Evolutionary conservation across 768 basidiomycete genomes (phyloP).

Genomic region (Pleurotus tuber-regium): DNA sequence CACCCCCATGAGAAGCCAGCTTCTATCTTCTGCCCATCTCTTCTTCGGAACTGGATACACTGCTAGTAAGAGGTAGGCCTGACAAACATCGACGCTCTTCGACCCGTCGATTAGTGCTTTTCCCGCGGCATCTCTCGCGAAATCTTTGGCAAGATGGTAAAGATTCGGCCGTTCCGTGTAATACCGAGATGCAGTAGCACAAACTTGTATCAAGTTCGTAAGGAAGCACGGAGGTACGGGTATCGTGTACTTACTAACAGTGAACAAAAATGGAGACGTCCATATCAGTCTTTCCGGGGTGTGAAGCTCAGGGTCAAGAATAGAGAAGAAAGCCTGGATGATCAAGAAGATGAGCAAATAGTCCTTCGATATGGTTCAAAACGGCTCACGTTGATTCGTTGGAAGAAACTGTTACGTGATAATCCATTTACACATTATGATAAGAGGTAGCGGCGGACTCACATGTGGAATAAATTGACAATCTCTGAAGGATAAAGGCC

Average conservation of each 20-base stretch:
- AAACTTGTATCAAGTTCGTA: constrained; percentile 38
- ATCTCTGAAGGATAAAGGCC: constrained; percentile 51
- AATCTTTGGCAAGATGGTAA: constrained; percentile 56
- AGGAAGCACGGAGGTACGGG: neutral
- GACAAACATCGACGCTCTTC: constrained; percentile 73
- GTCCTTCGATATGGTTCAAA: constrained; percentile 4
- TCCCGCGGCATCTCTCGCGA: constrained; percentile 60
- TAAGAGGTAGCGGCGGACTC: constrained; percentile 18
- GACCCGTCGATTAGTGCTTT: constrained; percentile 57
- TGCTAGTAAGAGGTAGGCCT: constrained; percentile 61
- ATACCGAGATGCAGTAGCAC: constrained; percentile 67
- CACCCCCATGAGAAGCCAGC: constrained; percentile 71
- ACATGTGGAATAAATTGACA: constrained; percentile 51
- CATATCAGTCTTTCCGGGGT: constrained; percentile 51
- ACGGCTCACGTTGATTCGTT: constrained; percentile 47
- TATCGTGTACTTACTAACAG: constrained; percentile 45
- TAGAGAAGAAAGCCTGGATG: constrained; percentile 51
- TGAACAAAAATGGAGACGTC: constrained; percentile 57
- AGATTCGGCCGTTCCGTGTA: constrained; percentile 54
- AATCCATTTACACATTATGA: neutral
- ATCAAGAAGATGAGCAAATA: constrained; percentile 21
- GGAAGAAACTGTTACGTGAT: constrained; percentile 41
- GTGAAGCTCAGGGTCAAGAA: constrained; percentile 56
- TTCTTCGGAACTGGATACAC: constrained; percentile 61
- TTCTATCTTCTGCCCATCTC: constrained; percentile 68